These are phyloP conservation scores for Phlyctochytrium bullatum DNA, from an alignment of 192 early-diverging fungal genomes.

Conservation along the genomic window DNA sequence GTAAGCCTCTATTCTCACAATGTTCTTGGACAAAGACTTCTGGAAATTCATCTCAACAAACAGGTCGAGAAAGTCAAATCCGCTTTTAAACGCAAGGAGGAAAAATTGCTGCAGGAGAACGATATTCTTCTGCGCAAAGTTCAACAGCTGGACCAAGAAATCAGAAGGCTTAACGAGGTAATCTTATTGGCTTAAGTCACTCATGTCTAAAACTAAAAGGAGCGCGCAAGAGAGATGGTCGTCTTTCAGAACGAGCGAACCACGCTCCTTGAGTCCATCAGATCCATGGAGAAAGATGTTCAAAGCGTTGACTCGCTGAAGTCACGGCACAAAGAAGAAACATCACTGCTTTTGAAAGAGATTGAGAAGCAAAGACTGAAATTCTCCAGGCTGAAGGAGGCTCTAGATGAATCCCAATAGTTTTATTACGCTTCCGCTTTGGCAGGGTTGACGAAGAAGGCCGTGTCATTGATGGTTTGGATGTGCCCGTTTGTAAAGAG, in stretches of 20 bases:
- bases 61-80: constrained; percentile 32
- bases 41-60: too few species aligned
- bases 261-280: constrained; percentile 25
- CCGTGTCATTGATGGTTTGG: constrained; percentile 30
- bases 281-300: constrained; percentile 26
- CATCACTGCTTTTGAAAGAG: constrained; percentile 27
- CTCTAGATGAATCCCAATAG: not conserved
- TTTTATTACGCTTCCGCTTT: not conserved
- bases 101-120: constrained; percentile 35
- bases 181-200: not conserved
- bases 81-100: constrained; percentile 45
- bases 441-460: constrained; percentile 17
- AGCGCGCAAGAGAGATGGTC: constrained; percentile 21
- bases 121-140: constrained; percentile 20
- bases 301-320: constrained; percentile 13
- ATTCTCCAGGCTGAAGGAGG: constrained; percentile 21
- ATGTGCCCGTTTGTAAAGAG: constrained; percentile 39
- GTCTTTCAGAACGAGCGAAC: constrained; percentile 41
- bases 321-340: constrained; percentile 30
- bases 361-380: constrained; percentile 29
- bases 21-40: too few species aligned
- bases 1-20: constrained; percentile 1
- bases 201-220: constrained; percentile 10
- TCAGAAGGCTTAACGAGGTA: constrained; percentile 31
- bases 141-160: constrained; percentile 18